phyloP scores from a whole-genome alignment of 352 stramenopile species.

The Phytopythium helicoides region DNA sequence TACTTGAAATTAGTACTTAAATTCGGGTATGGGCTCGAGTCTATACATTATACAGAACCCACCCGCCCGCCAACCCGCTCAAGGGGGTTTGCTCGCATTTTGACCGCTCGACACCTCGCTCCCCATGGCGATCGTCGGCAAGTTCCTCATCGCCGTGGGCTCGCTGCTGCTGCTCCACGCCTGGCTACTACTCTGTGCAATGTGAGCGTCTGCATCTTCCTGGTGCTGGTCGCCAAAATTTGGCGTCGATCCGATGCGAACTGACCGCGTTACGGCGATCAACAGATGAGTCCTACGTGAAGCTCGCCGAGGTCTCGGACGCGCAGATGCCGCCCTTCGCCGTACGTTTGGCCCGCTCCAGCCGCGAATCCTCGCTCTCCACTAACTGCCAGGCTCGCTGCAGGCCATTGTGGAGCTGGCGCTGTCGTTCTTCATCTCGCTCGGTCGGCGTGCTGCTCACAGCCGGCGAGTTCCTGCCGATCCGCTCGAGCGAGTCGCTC shows the following conservation, averaged over 20 bases:
- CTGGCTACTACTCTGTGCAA: conserved; percentile 79
- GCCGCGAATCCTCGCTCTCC: background rate
- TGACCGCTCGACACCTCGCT: too few species aligned
- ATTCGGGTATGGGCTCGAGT: too few species aligned
- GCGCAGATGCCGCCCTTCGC: conserved; percentile 61
- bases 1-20: too few species aligned
- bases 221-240: too few species aligned
- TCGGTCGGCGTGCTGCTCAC: conserved; percentile 69
- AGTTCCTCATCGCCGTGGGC: conserved; percentile 66
- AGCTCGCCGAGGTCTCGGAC: conserved; percentile 68
- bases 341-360: conserved; percentile 18
- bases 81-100: too few species aligned
- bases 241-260: background rate
- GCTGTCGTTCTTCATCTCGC: conserved; percentile 59
- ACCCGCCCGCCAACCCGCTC: too few species aligned
- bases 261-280: background rate
- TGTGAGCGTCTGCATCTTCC: conserved; percentile 36
- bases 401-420: conserved; percentile 75
- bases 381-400: background rate
- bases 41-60: too few species aligned
- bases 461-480: conserved; percentile 66
- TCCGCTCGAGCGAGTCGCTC: conserved; percentile 66
- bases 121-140: conserved; percentile 55
- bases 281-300: conserved; percentile 77
- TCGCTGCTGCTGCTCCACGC: conserved; percentile 69